phyloP scores from a whole-genome alignment of 2,329 filamentous ascomycete genomes.

The Didymella sp. region DNA sequence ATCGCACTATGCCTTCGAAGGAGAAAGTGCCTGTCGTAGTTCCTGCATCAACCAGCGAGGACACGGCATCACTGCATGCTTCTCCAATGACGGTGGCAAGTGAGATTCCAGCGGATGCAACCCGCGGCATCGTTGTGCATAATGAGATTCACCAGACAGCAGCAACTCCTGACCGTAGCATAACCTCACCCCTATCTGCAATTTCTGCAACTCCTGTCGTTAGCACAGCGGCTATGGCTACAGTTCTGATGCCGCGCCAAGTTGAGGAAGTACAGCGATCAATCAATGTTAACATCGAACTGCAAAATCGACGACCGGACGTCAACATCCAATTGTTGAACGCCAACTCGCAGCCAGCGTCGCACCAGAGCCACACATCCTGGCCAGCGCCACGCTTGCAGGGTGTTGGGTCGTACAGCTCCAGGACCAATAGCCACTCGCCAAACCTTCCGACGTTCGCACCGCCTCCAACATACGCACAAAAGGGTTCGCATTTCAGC shows the following conservation, averaged over 20 bases:
- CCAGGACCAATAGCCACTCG: constrained; percentile 25
- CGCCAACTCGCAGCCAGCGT: constrained; percentile 26
- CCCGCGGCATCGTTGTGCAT: constrained; percentile 6
- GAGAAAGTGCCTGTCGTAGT: constrained; percentile 9
- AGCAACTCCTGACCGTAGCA: constrained; percentile 18
- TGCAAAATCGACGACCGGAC: constrained; percentile 37
- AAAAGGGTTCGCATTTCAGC: constrained; percentile 37
- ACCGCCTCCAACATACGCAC: constrained; percentile 39
- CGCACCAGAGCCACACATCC: constrained; percentile 28
- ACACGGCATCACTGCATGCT: not conserved
- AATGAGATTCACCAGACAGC: constrained; percentile 22
- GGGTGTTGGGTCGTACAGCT: constrained; percentile 14
- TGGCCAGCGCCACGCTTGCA: constrained; percentile 25
- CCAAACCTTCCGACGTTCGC: constrained; percentile 39
- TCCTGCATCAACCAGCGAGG: constrained; percentile 1
- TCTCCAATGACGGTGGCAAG: constrained; percentile 6
- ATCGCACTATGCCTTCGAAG: constrained; percentile 18
- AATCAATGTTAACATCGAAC: constrained; percentile 44
- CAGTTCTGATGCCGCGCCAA: constrained; percentile 44
- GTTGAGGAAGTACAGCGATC: constrained; percentile 32
- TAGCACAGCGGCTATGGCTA: constrained; percentile 42
- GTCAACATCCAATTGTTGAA: constrained; percentile 22
- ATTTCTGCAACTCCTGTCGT: constrained; percentile 46
- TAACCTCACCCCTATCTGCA: constrained; percentile 37
- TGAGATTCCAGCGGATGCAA: constrained; percentile 2